Evolutionary conservation across 352 stramenopile genomes (phyloP).

Genomic region (Phytopythium helicoides): DNA sequence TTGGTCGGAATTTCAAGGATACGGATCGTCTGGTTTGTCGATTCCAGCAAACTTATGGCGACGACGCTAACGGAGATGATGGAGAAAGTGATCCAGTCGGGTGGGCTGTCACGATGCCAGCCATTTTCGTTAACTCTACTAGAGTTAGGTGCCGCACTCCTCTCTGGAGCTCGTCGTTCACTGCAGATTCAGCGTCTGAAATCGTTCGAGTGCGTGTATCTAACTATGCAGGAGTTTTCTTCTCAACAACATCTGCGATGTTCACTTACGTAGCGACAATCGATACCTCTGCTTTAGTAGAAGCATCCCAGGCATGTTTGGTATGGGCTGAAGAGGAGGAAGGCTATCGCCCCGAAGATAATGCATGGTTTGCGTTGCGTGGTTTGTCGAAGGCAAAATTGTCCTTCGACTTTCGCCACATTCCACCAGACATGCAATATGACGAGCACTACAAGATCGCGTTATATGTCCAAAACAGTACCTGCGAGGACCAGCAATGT

Average conservation of each 20-base stretch:
- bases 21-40: conserved; percentile 85
- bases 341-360: conserved; percentile 68
- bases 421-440: conserved; percentile 91
- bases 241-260: conserved; percentile 52
- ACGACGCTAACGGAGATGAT: background rate
- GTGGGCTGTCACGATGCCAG: conserved; percentile 17
- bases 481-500: conserved; percentile 89
- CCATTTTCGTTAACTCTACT: conserved; percentile 82
- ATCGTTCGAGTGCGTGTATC: conserved; percentile 63
- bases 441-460: conserved; percentile 95
- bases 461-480: conserved; percentile 94
- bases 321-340: conserved; percentile 60
- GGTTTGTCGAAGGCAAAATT: conserved; percentile 92
- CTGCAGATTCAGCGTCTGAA: conserved; percentile 8
- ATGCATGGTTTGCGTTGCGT: conserved; percentile 91
- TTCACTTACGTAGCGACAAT: conserved; percentile 39
- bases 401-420: conserved; percentile 93
- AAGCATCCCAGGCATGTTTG: conserved; percentile 38
- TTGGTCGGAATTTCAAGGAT: conserved; percentile 94
- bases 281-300: conserved; percentile 32
- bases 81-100: conserved; percentile 5
- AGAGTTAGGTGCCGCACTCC: conserved; percentile 79
- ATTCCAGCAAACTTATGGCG: conserved; percentile 33
- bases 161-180: conserved; percentile 33
- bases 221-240: conserved; percentile 73